Percentiles rank a stretch among this genome's conserved stretches.
phyloP scores from a whole-genome alignment of 1,284 basidiomycete species.

The Schizophyllum commune region DNA sequence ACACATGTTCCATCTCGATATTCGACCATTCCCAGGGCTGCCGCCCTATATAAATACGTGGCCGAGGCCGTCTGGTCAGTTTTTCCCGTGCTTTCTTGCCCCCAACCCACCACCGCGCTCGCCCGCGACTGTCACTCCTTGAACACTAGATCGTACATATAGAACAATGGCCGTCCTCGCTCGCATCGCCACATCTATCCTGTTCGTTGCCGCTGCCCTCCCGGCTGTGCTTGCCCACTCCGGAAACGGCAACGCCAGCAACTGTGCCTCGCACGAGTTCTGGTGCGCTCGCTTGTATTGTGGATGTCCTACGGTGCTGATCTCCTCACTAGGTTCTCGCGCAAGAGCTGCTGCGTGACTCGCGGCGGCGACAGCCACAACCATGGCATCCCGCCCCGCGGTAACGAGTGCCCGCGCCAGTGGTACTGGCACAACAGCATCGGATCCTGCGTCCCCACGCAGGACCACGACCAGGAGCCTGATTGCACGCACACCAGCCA shows the following conservation, averaged over 20 bases:
- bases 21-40: no score
- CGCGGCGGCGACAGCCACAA: constrained; percentile 33
- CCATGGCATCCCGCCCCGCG: constrained; percentile 37
- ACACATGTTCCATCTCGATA: no score
- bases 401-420: constrained; percentile 34
- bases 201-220: constrained; percentile 17
- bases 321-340: constrained; percentile 28
- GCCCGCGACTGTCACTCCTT: no score
- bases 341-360: constrained; percentile 41
- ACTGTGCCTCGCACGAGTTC: constrained; percentile 27
- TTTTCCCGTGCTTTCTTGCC: no score
- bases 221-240: no score
- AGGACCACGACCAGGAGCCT: no score
- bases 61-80: no score
- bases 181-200: constrained; percentile 18
- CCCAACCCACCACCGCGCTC: no score
- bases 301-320: background rate
- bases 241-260: background rate
- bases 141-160: background rate
- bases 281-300: constrained; percentile 24
- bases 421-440: constrained; percentile 40
- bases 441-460: constrained; percentile 17
- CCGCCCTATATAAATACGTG: no score
- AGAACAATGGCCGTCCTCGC: constrained; percentile 21
- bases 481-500: no score